Evolutionary conservation across 805 yeast genomes (phyloP), one percentile per base, ranked within the genome.

Genomic region (Yarrowia sp.): DNA sequence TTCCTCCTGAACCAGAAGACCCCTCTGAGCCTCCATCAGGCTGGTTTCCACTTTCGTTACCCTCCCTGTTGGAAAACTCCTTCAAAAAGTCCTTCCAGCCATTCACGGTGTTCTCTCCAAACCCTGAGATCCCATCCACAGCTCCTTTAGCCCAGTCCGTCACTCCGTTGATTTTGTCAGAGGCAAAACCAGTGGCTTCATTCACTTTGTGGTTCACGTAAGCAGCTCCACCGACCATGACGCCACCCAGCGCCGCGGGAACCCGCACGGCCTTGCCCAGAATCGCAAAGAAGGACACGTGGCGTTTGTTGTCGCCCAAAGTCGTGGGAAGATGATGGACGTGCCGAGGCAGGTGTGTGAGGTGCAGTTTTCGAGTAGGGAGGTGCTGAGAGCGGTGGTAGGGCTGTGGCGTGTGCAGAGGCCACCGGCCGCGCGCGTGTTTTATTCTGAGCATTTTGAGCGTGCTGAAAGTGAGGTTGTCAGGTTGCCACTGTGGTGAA

Each of bases 151-250:
- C 57, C 77, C 77, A 77, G n/a, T 74, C 97, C 64, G 84, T 84
- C 31, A 87, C 78, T 66, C 84, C 79, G 8, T 80, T 79, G 47
- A 93, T 70, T 71, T 85, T 84, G 67, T 89, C 96, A 64, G 80
- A 80, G 0, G 97, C 84, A 70, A 83, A 90, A 42, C 74, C 79
- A 0, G 90, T 81, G 0, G 96, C 96, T 75, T 93, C 96, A 42
- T 92, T 96, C 9, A 92, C 89, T 74, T 95, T 93, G 75, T 92
- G 92, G 17, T 92, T 91, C 57, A 93, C 86, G 73, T 92, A 95
- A 2, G 96, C 88, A 0, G 97, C 96, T 8, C 96, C 97, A 10
- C 98, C 98, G 2, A 96, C 97, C 39, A 92, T 76, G 0, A 96
- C 92, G 8, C 96, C 92, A 1, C 98, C 98, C 0, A 92, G 78